Evolutionary conservation across 805 yeast species (phyloP).

Genomic region (Cyberlindnera japonica): DNA sequence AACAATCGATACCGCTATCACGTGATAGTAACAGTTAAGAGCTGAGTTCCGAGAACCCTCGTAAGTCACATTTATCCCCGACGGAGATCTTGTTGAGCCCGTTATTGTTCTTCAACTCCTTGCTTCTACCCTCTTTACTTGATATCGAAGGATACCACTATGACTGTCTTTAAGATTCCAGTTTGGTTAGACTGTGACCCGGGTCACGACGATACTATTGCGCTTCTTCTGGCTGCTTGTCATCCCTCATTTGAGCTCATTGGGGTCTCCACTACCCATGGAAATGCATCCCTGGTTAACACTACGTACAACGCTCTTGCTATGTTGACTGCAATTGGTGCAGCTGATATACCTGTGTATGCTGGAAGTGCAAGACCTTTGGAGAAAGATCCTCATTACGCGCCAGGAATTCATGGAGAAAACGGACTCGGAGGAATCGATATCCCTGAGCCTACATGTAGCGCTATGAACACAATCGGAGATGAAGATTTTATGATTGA

Average conservation of each 20-base stretch:
- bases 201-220: constrained; percentile 85
- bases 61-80: no score
- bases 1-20: no score
- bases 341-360: constrained; percentile 54
- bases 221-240: constrained; percentile 58
- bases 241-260: constrained; percentile 42
- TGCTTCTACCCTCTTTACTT: no score
- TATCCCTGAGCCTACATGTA: constrained; percentile 46
- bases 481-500: constrained; percentile 41
- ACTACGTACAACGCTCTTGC: constrained; percentile 71
- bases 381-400: constrained; percentile 43
- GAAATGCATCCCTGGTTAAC: constrained; percentile 40
- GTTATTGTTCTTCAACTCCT: no score
- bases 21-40: no score
- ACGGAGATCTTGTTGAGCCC: no score
- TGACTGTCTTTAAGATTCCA: constrained; percentile 41
- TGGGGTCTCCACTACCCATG: constrained; percentile 37
- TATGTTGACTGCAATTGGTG: constrained; percentile 52
- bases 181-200: constrained; percentile 92
- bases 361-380: constrained; percentile 63
- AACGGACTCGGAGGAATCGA: constrained; percentile 76
- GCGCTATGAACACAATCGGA: constrained; percentile 30
- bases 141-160: no score
- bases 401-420: constrained; percentile 67
- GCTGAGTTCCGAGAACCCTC: no score